Evolutionary conservation across 306 rosid genomes (phyloP), one percentile per base, ranked within the genome.

Genomic region (Cicer chorassanicum): DNA sequence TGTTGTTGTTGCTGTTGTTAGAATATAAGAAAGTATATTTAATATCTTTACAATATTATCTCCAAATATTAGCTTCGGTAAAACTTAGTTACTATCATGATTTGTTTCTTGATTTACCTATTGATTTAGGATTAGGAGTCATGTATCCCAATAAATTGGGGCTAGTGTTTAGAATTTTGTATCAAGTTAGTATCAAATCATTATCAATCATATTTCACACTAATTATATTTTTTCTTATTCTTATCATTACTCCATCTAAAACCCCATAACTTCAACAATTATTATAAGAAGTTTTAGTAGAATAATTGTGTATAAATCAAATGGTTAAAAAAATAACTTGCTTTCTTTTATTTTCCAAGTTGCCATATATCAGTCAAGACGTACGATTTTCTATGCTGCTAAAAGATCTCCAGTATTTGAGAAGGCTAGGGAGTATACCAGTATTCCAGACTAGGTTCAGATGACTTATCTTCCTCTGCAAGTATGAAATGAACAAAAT

Each of bases 381-480:
- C 11, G 41, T 53, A 36, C 70, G 73, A 42, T 41, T 43, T 63
- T 73, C 34, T 53, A 56, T 40, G 67, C 21, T 21, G 45, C 60
- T 24, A 59, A 69, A 81, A 70, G 56, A 80, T 63, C 65, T 56
- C 55, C 77, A 65, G 45, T 50, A 65, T 50, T 70, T 65, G 67
- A 70, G 76, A 49, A 74, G 78, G 77, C 19, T 34, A 78, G 24
- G 73, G 65, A 69, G 85, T 45, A 61, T 95, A 95, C 99, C 99
- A 95, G 83, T 89, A 95, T 87, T 92, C 97, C 70, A 92, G 95
- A 86, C 99, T 89, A 80, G 98, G 99, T 80, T 85, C 96, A 13
- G 99, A 90, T 70, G 96, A 86, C 84, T 95, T 95, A 82, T 95
- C 98, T 86, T 95, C 99, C 86, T 95, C 99, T 0, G 98, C 93